These are phyloP conservation scores for Bacidia gigantensis DNA, from an alignment of 495 filamentous ascomycete species.

Conservation along the genomic window DNA sequence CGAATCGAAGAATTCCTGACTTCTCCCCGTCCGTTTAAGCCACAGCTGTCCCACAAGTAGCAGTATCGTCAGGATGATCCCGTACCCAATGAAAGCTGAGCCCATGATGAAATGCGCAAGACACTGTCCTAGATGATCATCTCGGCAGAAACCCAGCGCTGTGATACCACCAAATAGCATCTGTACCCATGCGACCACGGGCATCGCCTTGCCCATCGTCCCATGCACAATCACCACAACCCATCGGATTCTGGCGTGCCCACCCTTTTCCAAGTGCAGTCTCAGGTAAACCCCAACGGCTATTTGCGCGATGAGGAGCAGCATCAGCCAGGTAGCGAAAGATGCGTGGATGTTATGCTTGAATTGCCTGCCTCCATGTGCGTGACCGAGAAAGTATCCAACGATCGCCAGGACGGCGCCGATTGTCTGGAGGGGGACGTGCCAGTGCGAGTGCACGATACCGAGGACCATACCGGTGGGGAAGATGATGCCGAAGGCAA, in stretches of 20 bases:
- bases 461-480: constrained; percentile 93
- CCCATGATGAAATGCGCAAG: constrained; percentile 98
- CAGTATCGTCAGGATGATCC: constrained; percentile 72
- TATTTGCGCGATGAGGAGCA: constrained; percentile 63
- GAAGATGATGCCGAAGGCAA: constrained; percentile 82
- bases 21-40: constrained; percentile 70
- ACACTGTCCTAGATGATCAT: constrained; percentile 85
- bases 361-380: constrained; percentile 82
- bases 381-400: constrained; percentile 83
- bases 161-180: constrained; percentile 97
- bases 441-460: constrained; percentile 85
- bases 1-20: constrained; percentile 96
- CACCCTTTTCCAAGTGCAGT: constrained; percentile 71
- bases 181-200: constrained; percentile 78
- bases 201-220: constrained; percentile 73
- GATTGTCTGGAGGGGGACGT: constrained; percentile 76
- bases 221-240: constrained; percentile 62
- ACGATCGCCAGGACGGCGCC: constrained; percentile 62
- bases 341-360: constrained; percentile 66
- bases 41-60: constrained; percentile 79
- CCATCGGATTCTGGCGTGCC: constrained; percentile 64
- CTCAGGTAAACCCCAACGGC: constrained; percentile 76
- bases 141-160: constrained; percentile 83
- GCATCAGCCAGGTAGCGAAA: constrained; percentile 67
- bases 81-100: constrained; percentile 88